These are phyloP conservation scores for Nelumbo lutea DNA, from an alignment of 164 flowering plant genomes.

Conservation along the genomic window DNA sequence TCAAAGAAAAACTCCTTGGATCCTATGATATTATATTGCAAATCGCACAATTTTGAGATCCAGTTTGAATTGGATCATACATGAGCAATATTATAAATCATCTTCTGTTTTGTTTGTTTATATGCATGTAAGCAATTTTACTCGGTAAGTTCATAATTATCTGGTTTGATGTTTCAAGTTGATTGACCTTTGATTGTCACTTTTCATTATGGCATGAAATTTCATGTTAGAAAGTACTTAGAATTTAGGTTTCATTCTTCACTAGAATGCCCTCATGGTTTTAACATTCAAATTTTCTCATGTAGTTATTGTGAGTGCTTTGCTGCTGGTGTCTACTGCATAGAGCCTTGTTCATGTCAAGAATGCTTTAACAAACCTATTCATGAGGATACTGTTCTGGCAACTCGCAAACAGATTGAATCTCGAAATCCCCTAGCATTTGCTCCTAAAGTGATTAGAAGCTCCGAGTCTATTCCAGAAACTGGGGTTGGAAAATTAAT, in stretches of 20 bases:
- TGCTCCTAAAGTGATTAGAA: slow-evolving; percentile 84
- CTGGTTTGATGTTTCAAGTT: not conserved
- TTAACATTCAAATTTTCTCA: slow-evolving; percentile 7
- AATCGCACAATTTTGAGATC: too few relatives aligned
- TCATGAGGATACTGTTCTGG: slow-evolving; percentile 80
- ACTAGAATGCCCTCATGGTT: slow-evolving; percentile 1
- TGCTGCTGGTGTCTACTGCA: slow-evolving; percentile 93
- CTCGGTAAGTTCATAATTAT: not conserved
- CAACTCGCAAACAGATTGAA: slow-evolving; percentile 84
- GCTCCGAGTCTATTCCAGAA: slow-evolving; percentile 46
- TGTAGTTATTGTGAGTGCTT: slow-evolving; percentile 93
- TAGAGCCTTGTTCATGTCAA: slow-evolving; percentile 80
- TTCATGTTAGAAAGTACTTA: not conserved
- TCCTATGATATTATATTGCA: too few relatives aligned
- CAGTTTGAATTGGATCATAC: too few relatives aligned
- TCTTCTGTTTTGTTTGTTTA: too few relatives aligned
- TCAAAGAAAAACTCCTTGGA: too few relatives aligned
- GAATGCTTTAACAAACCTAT: slow-evolving; percentile 80
- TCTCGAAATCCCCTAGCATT: slow-evolving; percentile 89
- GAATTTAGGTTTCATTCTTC: too few relatives aligned
- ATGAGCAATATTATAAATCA: too few relatives aligned
- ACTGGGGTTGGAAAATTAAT: slow-evolving; percentile 37
- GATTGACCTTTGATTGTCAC: not conserved
- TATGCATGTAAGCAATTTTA: too few relatives aligned
- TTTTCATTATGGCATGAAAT: not conserved